Base-by-base conservation (phyloP, 768 basidiomycete genomes). In the Suillus ampliporus region DNA sequence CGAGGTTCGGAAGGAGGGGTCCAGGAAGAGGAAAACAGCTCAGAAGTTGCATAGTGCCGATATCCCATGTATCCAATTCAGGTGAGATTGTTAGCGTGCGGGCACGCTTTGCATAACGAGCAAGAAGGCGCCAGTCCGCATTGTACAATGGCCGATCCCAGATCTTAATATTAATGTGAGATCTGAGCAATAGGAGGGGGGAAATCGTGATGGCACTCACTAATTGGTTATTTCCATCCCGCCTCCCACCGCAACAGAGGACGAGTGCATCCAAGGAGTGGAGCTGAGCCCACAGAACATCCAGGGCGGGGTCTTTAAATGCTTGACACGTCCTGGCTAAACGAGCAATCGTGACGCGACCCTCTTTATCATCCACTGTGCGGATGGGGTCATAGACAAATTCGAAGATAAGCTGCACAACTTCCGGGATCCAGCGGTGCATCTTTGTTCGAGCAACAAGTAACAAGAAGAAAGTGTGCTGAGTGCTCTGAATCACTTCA, bases 1-100 rank as follows among this genome's bases (percentile, higher is more conserved):
- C 69, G 31, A 73, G 66, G 17, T 65, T 74, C 4, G 72, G 73
- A 21, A 74, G 71, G 5, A 72, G 38, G 0, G 72, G 66, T 10
- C 26, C 48, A 10, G 26, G 48, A 50, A 50, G 26, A 17, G 47
- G 47, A 48, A 17, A 10, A 17, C 47, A 28, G 26, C 17, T 28
- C 9, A 48, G 17, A 10, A 28, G 15, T 26, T 48, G 47, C 26
- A 48, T 28, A 17, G 26, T 19, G 26, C 15, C 28, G 26, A 50
- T 28, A 17, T 50, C 48, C 48, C 48, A 50, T 28, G 26, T 28
- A 28, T 48, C 26, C 23, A 8, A 28, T 1, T 28, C 15, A 28
- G 15, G 47, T 10, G 26, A 28, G 26, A 28, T 4, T 5, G 26
- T 48, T 34, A 54, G 60, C 3, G 26, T n/a, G 28, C 41, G 60